Evolutionary conservation across 75 land plant species (phyloP).

Genomic region (Selaginella tamariscina): DNA sequence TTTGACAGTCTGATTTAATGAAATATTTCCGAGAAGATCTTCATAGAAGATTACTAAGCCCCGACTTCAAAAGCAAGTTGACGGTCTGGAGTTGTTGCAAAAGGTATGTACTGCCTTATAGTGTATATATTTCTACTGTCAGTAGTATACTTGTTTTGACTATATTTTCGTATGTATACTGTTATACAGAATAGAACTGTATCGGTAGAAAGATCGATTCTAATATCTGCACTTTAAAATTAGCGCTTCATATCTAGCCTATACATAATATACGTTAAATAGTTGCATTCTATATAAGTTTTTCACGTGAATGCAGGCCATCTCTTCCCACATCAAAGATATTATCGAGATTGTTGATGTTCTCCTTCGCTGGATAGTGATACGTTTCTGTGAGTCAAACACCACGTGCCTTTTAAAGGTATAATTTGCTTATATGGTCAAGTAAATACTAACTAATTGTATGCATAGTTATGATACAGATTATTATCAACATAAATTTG

Average conservation of each 20-base stretch:
- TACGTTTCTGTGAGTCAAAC: constrained; percentile 89
- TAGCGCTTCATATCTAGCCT: no score
- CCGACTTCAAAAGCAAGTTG: constrained; percentile 98
- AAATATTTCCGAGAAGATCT: constrained; percentile 86
- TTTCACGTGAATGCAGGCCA: constrained; percentile 69
- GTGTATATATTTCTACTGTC: background rate
- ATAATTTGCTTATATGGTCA: background rate
- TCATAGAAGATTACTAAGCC: constrained; percentile 60
- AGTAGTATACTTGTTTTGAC: background rate
- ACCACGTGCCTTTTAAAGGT: constrained; percentile 97
- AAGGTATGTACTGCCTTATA: constrained; percentile 51
- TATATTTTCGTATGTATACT: no score
- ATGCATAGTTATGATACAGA: no score
- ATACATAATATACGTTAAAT: no score
- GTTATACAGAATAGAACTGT: no score
- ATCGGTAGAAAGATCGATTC: no score
- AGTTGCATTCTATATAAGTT: no score
- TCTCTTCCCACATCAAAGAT: constrained; percentile 57
- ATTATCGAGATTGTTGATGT: constrained; percentile 72
- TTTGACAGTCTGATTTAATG: constrained; percentile 55
- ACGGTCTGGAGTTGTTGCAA: constrained; percentile 85
- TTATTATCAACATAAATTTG: background rate
- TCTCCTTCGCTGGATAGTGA: constrained; percentile 72
- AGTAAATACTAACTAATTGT: no score
- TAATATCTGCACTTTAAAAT: no score